Evolutionary conservation across 2,329 filamentous ascomycete species (phyloP), one percentile per base, ranked within the genome.

Genomic region (Diaporthe destruens): DNA sequence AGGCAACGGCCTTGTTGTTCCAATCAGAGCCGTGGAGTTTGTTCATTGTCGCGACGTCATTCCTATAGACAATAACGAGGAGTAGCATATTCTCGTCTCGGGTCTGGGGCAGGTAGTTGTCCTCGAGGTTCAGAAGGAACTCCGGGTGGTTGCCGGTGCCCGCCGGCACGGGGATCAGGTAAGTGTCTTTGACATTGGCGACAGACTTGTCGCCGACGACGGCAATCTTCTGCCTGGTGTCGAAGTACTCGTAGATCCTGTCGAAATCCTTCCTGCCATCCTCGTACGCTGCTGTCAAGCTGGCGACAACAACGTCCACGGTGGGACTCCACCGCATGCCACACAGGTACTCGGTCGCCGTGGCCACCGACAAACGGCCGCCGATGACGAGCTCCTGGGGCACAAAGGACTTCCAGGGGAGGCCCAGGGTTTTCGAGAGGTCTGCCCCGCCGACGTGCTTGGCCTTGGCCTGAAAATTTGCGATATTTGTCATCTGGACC

Each of bases 291-390:
- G 91, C 89, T 23, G 88, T 88, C 44, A 98, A 83, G 56, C 91
- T 90, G 25, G 97, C 89, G 29, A 98, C 93, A 1, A 94, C 89
- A 7, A 99, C 91, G 78, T 98, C 96, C 2, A 94, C 95, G 66
- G 91, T 91, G 68, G 89, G 89, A 79, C 93, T 96, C 81, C 94
- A 97, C 16, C 94, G 91, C 74, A 98, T 86, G 66, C 94, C 91
- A 79, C 94, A 96, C 0, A 99, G 90, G 78, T 99, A 99, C 74
- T 97, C 94, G 71, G 95, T 94, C 14, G 96, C 96, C 75, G 92
- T 93, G 73, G 92, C 88, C 76, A 94, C 91, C 67, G 93, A 90
- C 73, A 99, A 96, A 23, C 96, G 90, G 1, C 94, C 94, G 61
- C 92, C 92, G 29, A 96, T 92, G 8, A 88, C 90, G 39, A 96